Percentiles rank a stretch among this genome's conserved stretches.
These are phyloP conservation scores for Colletotrichum theobromicola DNA, from an alignment of 2,329 filamentous ascomycete genomes.

Conservation along the genomic window DNA sequence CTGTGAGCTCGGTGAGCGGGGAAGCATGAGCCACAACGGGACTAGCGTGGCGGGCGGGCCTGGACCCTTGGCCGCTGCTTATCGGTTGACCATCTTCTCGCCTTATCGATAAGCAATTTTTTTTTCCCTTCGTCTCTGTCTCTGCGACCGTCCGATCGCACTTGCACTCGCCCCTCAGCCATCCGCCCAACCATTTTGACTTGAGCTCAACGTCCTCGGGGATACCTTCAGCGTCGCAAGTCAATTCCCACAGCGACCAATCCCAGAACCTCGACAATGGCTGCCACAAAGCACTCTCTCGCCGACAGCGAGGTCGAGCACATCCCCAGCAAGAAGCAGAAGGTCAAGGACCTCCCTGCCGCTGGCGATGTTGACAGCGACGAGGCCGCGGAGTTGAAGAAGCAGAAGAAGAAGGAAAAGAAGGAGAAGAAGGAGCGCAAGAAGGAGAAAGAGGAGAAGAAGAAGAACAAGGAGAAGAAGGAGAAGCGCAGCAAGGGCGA, in stretches of 20 bases:
- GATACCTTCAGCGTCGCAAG: neutral
- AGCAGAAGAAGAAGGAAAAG: conserved; percentile 46
- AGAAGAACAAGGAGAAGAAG: conserved; percentile 13
- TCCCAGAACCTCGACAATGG: conserved; percentile 30
- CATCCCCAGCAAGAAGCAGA: conserved; percentile 45
- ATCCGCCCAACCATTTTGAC: neutral
- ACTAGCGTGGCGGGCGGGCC: neutral
- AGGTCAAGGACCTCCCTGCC: conserved; percentile 34
- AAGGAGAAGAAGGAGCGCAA: conserved; percentile 41
- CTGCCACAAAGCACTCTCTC: conserved; percentile 44
- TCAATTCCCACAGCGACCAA: neutral
- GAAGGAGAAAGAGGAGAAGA: conserved; percentile 39
- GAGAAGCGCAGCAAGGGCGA: conserved; percentile 20
- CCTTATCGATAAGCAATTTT: conserved; percentile 17
- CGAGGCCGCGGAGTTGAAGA: conserved; percentile 35
- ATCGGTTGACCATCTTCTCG: neutral
- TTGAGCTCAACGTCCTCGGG: neutral
- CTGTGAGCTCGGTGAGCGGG: neutral
- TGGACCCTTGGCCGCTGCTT: neutral
- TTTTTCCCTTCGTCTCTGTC: neutral
- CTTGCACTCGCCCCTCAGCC: neutral
- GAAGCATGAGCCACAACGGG: neutral
- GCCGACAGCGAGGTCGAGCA: conserved; percentile 37
- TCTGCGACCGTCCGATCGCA: neutral
- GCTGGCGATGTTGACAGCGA: conserved; percentile 18